Evolutionary conservation across 2,329 filamentous ascomycete species (phyloP).

Genomic region (Endothia cerciana): DNA sequence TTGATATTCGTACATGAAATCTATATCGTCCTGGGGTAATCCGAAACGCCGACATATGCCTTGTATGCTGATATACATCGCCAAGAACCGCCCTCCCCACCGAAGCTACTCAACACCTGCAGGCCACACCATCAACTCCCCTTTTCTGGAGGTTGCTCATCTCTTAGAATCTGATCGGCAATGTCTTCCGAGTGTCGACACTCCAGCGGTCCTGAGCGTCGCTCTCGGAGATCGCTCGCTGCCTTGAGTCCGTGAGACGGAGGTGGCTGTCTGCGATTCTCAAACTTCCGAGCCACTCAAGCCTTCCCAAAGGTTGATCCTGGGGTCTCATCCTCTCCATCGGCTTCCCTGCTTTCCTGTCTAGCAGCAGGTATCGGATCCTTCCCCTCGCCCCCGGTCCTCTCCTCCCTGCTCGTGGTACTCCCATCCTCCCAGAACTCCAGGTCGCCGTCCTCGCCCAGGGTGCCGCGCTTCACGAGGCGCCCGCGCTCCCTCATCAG

Average conservation of each 20-base stretch:
- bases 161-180: no score
- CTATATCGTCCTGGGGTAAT: slow-evolving; percentile 10
- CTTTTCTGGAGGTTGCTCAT: no score
- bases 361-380: slow-evolving; percentile 11
- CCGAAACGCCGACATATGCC: slow-evolving; percentile 5
- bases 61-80: slow-evolving; percentile 1
- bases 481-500: slow-evolving; percentile 76
- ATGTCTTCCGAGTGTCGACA: no score
- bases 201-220: background rate
- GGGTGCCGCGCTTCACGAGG: slow-evolving; percentile 70
- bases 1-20: slow-evolving; percentile 28
- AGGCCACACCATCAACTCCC: no score
- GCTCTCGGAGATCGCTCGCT: background rate
- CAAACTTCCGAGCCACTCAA: background rate
- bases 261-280: background rate
- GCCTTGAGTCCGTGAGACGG: background rate
- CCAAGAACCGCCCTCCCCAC: no score
- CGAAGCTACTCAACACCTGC: no score
- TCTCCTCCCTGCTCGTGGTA: slow-evolving; percentile 38
- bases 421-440: slow-evolving; percentile 87
- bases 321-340: slow-evolving; percentile 29
- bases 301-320: slow-evolving; percentile 36
- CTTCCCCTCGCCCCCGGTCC: slow-evolving; percentile 31
- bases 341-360: slow-evolving; percentile 8
- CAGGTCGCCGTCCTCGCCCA: slow-evolving; percentile 80